Base-by-base conservation (phyloP, 1,284 basidiomycete species). In the Lignosus rhinocerotis region DNA sequence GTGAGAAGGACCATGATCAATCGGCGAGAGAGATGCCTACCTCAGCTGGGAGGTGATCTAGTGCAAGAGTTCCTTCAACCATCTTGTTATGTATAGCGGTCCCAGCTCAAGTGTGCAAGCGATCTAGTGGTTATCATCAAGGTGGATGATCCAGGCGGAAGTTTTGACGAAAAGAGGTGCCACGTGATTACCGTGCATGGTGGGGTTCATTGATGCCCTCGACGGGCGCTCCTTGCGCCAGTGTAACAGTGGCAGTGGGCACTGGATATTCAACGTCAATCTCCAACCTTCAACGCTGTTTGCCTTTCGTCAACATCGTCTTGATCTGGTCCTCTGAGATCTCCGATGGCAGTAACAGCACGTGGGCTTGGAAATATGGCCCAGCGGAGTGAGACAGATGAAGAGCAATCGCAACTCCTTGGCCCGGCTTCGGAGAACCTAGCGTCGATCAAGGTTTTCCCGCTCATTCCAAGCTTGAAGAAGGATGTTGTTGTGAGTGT, bases 381-480 rank as follows among this genome's bases (percentile, higher is more conserved):
- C 44, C 25, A 25, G 25, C 19, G 38, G 21, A 32, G 47, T 16
- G 50, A 14, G 6, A 69, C 67, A 66, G 73, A 73, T 54, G 73
- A 73, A 56, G 69, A 66, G 50, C 67, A 71, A 47, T 58, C 65
- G 4, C 47, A 52, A 41, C 61, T 87, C 10, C 72, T 85, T n/a
- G 80, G 81, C 30, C 84, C 85, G 5, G 78, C 81, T 0, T 75
- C 78, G 44, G 86, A 86, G 50, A 73, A 76, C 59, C 70, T 89
- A 9, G 80, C 83, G 9, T 76, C 84, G 2, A 77, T 90, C 66
- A 85, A 82, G 65, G 89, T 92, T 34, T 92, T 89, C 71, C 90
- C 90, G 14, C 76, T 92, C 33, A 90, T 92, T 60, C 83, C 83
- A 16, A 79, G 83, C 60, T 68, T 92, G 47, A 89, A 85, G 70